Base-by-base conservation (phyloP, 163 green algal genomes). In the Chlorella variabilis region DNA sequence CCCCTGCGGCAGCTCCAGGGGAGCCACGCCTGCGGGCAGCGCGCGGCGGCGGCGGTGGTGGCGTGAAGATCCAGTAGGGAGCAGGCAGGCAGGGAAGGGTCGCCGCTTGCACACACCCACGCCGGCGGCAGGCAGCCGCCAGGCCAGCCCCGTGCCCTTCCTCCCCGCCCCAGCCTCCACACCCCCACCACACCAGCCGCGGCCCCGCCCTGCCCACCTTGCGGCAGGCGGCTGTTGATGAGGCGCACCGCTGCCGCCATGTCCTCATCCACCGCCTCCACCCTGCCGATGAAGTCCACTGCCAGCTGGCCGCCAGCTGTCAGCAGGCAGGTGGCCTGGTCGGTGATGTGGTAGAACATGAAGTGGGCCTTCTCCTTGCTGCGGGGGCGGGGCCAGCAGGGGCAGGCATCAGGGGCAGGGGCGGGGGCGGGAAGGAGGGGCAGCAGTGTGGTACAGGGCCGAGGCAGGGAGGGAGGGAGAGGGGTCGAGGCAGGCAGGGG, bases 301-400 rank as follows among this genome's bases (percentile, higher is more conserved):
- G 56, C 73, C 36, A 80, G 73, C 38, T 34, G 34, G 15, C 73
- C 73, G 1, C n/a, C 39, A 3, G 42, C 34, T 1, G 54, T 34
- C 2, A 45, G 15, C 56, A 80, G 38, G 73, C 73, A 80, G 36
- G 73, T 80, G 54, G 54, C 73, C 38, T 80, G 73, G 38, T 80
- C 73, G 27, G 73, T 80, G 36, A 80, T 42, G 73, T 80, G 73
- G 73, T 80, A 80, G 3, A 61, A 69, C 73, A 80, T 80, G 59
- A 80, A 80, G 56, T 67, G 71, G 33, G 38, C 49, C 49, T 48
- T 36, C 71, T 78, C 71, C 33, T 51, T 49, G 25, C 71, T 70
- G 71, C 54, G n/a, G 71, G 4, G 34, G 34, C 3, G 59, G n/a
- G 18, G 18, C 4, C n/a, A 67, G 29, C 59, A 67, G n/a, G 7